These are phyloP conservation scores for Aspergillus asperescens DNA, from an alignment of 495 filamentous ascomycete genomes.

Conservation along the genomic window DNA sequence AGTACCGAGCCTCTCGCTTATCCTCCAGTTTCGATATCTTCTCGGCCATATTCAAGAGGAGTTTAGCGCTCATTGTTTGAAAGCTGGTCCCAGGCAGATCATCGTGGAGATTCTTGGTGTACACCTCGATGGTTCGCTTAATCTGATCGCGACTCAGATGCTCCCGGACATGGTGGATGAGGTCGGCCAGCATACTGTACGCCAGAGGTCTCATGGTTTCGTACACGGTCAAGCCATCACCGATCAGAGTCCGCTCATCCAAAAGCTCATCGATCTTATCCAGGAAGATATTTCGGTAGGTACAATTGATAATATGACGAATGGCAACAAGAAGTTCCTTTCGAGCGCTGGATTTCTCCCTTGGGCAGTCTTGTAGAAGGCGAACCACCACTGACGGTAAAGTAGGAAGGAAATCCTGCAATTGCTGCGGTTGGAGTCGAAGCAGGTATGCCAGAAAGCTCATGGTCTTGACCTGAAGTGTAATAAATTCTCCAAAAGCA, in stretches of 20 bases:
- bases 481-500: constrained; percentile 96
- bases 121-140: constrained; percentile 88
- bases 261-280: constrained; percentile 92
- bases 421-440: constrained; percentile 77
- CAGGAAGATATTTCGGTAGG: constrained; percentile 92
- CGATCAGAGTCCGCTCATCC: constrained; percentile 88
- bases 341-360: constrained; percentile 85
- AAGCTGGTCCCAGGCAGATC: constrained; percentile 97
- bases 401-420: constrained; percentile 82
- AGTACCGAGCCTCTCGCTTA: constrained; percentile 89
- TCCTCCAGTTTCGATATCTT: constrained; percentile 87
- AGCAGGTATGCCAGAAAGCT: constrained; percentile 94
- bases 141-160: constrained; percentile 80
- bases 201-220: constrained; percentile 94
- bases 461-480: constrained; percentile 98
- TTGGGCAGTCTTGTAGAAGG: constrained; percentile 85
- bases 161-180: constrained; percentile 96
- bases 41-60: constrained; percentile 95
- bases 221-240: constrained; percentile 93
- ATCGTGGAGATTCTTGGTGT: constrained; percentile 93
- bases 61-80: constrained; percentile 98
- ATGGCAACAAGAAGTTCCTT: constrained; percentile 97
- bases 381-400: constrained; percentile 90
- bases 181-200: constrained; percentile 96
- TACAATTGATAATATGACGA: constrained; percentile 98